phyloP scores from a whole-genome alignment of 2,329 filamentous ascomycete species.

The Monilinia aucupariae region DNA sequence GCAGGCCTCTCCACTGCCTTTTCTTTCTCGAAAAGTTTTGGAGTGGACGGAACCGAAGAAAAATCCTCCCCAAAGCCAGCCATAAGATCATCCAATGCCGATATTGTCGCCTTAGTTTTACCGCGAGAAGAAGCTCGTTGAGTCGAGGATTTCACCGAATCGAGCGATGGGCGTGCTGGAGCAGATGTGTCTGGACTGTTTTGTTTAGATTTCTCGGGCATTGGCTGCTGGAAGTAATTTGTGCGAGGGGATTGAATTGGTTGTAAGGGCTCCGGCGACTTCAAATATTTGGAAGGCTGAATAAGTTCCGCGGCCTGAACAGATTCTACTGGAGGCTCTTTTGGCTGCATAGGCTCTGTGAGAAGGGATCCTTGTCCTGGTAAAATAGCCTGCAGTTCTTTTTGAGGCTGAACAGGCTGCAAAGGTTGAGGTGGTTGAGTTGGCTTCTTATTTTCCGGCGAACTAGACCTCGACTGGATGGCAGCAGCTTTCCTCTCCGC shows the following conservation, averaged over 20 bases:
- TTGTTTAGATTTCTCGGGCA: neutral
- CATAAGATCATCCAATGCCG: slow-evolving; percentile 18
- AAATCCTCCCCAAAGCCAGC: slow-evolving; percentile 8
- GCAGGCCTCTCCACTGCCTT: slow-evolving; percentile 1
- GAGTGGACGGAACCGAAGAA: neutral
- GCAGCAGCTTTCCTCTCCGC: slow-evolving; percentile 11
- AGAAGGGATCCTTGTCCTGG: neutral
- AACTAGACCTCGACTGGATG: neutral
- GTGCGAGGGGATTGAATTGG: neutral
- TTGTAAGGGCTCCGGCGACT: neutral
- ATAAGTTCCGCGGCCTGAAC: too few relatives aligned
- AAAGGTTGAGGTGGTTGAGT: neutral
- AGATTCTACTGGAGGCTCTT: too few relatives aligned
- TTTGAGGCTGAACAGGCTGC: neutral
- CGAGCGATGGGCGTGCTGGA: neutral
- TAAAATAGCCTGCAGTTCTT: neutral
- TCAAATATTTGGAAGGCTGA: neutral
- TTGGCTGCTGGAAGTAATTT: neutral
- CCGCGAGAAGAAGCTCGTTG: neutral
- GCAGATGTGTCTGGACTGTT: neutral
- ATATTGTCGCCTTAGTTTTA: slow-evolving; percentile 6
- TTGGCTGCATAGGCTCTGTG: neutral
- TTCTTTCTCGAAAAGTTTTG: neutral
- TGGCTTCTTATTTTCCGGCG: neutral
- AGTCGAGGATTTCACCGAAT: neutral